Conservation (phyloP, 2,329 filamentous ascomycete genomes). For the Microascus cirrosus region DNA sequence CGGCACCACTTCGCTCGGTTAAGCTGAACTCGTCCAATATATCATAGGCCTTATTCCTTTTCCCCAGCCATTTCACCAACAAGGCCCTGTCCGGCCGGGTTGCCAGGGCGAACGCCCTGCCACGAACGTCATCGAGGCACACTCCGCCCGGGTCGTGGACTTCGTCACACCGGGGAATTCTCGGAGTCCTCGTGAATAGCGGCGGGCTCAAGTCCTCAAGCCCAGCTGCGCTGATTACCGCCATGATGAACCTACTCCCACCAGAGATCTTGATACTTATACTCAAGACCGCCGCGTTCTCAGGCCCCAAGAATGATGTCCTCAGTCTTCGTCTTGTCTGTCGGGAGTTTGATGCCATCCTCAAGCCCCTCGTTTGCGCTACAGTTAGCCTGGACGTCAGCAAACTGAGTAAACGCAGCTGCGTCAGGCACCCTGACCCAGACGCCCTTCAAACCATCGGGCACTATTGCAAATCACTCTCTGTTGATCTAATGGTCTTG, state of each 20-base stretch:
- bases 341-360: conserved; percentile 31
- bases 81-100: background rate
- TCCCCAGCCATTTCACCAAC: too few relatives aligned
- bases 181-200: background rate
- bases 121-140: background rate
- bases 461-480: conserved; percentile 34
- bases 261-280: conserved; percentile 4
- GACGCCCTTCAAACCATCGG: conserved; percentile 33
- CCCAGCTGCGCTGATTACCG: background rate
- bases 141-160: background rate
- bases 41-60: too few relatives aligned
- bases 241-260: conserved; percentile 4
- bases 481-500: conserved; percentile 40
- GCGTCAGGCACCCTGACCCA: conserved; percentile 19
- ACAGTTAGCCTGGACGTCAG: conserved; percentile 40
- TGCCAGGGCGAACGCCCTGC: background rate
- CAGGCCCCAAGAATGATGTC: background rate
- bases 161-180: background rate
- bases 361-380: conserved; percentile 32
- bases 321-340: conserved; percentile 34
- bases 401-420: conserved; percentile 27
- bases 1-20: too few relatives aligned
- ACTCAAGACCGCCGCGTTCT: background rate
- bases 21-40: too few relatives aligned
- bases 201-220: background rate